These are phyloP conservation scores for Nannizzia gypsea DNA, from an alignment of 2,329 filamentous ascomycete species.

Conservation along the genomic window DNA sequence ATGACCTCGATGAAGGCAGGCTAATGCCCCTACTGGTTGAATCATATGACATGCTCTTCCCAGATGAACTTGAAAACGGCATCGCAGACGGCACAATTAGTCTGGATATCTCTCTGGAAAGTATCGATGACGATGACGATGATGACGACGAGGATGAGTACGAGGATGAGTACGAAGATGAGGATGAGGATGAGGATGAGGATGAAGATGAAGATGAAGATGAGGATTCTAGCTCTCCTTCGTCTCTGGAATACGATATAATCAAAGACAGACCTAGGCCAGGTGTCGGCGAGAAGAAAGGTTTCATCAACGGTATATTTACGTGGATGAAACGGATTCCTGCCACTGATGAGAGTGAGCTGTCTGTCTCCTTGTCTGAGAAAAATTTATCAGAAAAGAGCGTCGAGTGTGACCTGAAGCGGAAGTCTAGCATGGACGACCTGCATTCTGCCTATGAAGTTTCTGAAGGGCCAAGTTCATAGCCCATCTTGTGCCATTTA, in stretches of 20 bases:
- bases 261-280: background rate
- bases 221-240: background rate
- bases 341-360: background rate
- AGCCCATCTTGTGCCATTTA: background rate
- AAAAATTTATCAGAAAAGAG: background rate
- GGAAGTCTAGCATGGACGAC: background rate
- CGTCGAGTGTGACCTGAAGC: background rate
- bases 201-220: too few species aligned
- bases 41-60: background rate
- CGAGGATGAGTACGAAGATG: too few species aligned
- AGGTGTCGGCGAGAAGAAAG: background rate
- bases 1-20: background rate
- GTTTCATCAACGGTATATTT: background rate
- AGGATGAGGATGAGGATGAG: background rate
- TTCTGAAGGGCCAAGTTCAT: background rate
- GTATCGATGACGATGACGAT: background rate
- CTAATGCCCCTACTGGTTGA: background rate
- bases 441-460: background rate
- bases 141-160: background rate
- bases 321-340: constrained; percentile 1
- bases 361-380: background rate
- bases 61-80: background rate
- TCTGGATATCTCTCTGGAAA: background rate
- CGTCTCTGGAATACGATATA: background rate
- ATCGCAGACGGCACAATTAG: background rate